These are phyloP conservation scores for Sclerotinia sclerotiorum DNA, from an alignment of 2,329 filamentous ascomycete genomes.

Conservation along the genomic window DNA sequence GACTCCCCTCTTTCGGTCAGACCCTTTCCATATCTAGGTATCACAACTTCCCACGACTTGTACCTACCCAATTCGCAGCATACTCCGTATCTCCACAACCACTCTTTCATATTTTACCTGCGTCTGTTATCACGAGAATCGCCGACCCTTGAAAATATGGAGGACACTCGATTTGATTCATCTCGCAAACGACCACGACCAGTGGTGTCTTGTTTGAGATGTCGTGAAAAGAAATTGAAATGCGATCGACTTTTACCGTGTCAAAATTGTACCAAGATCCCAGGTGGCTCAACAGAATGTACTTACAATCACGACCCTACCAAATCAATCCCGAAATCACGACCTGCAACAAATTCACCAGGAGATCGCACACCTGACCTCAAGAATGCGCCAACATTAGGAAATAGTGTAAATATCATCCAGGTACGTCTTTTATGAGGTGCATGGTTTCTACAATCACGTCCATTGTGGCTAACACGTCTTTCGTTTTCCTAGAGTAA, in stretches of 20 bases:
- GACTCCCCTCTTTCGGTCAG: background rate
- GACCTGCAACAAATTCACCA: slow-evolving; percentile 11
- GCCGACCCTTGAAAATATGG: slow-evolving; percentile 2
- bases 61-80: background rate
- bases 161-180: slow-evolving; percentile 21
- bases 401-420: background rate
- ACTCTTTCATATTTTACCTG: background rate
- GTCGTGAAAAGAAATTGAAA: slow-evolving; percentile 62
- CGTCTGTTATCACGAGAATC: background rate
- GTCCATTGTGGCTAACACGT: background rate
- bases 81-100: background rate
- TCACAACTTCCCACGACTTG: background rate
- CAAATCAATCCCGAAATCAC: slow-evolving; percentile 8
- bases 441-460: background rate
- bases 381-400: background rate
- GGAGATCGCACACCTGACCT: slow-evolving; percentile 6
- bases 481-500: background rate
- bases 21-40: background rate
- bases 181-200: slow-evolving; percentile 31
- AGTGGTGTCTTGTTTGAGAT: slow-evolving; percentile 56
- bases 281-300: slow-evolving; percentile 23
- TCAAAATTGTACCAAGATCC: slow-evolving; percentile 45
- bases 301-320: slow-evolving; percentile 22
- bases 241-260: slow-evolving; percentile 60
- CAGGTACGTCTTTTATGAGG: background rate